Evolutionary conservation across 768 basidiomycete genomes (phyloP), one percentile per base, ranked within the genome.

Genomic region (Lactarius akahatsu): DNA sequence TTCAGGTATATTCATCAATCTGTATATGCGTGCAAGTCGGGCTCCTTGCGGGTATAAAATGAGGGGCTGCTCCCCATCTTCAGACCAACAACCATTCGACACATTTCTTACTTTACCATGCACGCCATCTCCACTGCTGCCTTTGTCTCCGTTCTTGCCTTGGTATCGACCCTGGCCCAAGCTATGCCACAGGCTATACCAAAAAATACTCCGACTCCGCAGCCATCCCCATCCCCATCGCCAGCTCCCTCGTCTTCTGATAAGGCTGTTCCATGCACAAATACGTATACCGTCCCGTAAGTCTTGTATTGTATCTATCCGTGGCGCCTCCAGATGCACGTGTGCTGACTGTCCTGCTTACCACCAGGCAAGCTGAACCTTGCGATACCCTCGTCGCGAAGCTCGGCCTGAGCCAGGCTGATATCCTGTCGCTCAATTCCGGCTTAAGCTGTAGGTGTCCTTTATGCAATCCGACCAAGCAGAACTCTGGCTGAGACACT

Each of bases 391-490:
- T 69, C 28, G 57, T 2, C 5, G 5, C 20, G 13, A 3, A 34
- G 23, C 15, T 32, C 8, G 55, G 15, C 4, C 11, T 52, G 0
- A 57, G 32, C 20, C 20, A 1, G n/a, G 10, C 62, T 1, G 1
- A 1, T 6, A 40, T 69, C n/a, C 8, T 20, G 41, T 9, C 34
- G 2, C 2, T 68, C 43, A 69, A 69, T 50, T 62, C 69, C 3
- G 57, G 38, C 2, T 0, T 64, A 34, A 6, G 26, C 2, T 69
- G 69, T 64, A 36, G n/a, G 66, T 41, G 4, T 3, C 18, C 11
- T 47, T 13, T 32, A 50, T 18, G 10, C 28, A 4, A 18, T 26
- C 15, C 28, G 15, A 28, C 4, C 11, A 13, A 26, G 47, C 4
- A 50, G 47, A 26, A 18, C 7, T 11, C 47, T 26, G 23, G 23